These are phyloP conservation scores for Colletotrichum siamense DNA, from an alignment of 2,329 filamentous ascomycete species.

Conservation along the genomic window DNA sequence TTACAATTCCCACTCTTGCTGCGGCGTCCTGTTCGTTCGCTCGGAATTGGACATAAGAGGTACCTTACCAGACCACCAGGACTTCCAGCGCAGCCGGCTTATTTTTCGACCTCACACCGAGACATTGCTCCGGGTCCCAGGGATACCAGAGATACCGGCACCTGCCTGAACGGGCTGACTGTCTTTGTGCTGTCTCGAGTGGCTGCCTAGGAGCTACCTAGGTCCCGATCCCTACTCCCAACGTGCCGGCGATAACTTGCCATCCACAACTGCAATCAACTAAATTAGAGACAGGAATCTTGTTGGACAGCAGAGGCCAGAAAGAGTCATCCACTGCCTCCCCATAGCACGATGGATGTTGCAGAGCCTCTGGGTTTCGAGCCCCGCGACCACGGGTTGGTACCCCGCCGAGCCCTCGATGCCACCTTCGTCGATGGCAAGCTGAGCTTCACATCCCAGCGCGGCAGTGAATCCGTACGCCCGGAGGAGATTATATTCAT, in stretches of 20 bases:
- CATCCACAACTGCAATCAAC: neutral
- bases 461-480: slow-evolving; percentile 9
- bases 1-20: neutral
- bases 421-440: slow-evolving; percentile 15
- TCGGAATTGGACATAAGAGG: neutral
- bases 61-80: neutral
- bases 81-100: neutral
- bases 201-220: neutral
- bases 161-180: neutral
- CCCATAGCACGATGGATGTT: neutral
- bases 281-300: neutral
- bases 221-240: neutral
- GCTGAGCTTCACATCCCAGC: slow-evolving; percentile 5
- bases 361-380: slow-evolving; percentile 4
- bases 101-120: neutral
- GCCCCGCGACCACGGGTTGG: slow-evolving; percentile 9
- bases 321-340: neutral
- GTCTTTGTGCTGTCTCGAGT: neutral
- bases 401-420: slow-evolving; percentile 11
- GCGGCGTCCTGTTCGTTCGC: neutral
- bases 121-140: neutral
- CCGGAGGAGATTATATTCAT: slow-evolving; percentile 31
- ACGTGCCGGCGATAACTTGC: neutral
- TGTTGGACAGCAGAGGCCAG: neutral
- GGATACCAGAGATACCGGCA: neutral